phyloP scores from a whole-genome alignment of 306 rosid genomes.

The Fragaria ananassa region DNA sequence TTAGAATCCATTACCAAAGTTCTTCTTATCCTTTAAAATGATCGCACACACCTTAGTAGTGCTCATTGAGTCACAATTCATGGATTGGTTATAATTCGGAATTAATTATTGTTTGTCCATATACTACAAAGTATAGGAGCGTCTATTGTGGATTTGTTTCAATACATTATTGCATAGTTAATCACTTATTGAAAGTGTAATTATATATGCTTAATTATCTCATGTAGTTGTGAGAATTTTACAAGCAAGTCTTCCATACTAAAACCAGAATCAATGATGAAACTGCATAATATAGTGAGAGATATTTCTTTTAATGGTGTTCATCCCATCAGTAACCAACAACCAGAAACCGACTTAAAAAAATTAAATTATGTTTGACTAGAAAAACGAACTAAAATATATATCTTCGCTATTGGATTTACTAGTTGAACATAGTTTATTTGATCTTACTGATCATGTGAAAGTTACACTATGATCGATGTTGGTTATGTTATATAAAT shows the following conservation, averaged over 20 bases:
- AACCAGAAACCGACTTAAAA: too few relatives aligned
- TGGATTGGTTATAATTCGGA: conserved; percentile 1
- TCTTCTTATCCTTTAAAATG: conserved; percentile 9
- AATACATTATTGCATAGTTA: not conserved
- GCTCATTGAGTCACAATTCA: conserved; percentile 13
- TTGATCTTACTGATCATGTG: too few relatives aligned
- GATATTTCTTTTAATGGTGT: too few relatives aligned
- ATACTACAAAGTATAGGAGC: not conserved
- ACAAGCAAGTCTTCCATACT: too few relatives aligned
- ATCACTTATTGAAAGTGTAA: not conserved
- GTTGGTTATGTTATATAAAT: too few relatives aligned
- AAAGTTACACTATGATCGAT: too few relatives aligned
- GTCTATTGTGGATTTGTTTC: not conserved
- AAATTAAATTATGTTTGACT: too few relatives aligned
- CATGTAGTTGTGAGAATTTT: not conserved
- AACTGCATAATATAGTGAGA: not conserved
- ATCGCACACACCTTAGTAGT: conserved; percentile 2
- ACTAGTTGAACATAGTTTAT: too few relatives aligned
- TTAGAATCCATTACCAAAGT: not conserved
- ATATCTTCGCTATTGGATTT: too few relatives aligned
- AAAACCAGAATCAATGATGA: too few relatives aligned
- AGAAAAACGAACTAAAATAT: too few relatives aligned
- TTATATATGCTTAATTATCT: not conserved
- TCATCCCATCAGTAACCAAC: too few relatives aligned
- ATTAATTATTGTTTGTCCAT: conserved; percentile 9